Base-by-base conservation (phyloP, 2,329 filamentous ascomycete species). In the Zalaria sp. region DNA sequence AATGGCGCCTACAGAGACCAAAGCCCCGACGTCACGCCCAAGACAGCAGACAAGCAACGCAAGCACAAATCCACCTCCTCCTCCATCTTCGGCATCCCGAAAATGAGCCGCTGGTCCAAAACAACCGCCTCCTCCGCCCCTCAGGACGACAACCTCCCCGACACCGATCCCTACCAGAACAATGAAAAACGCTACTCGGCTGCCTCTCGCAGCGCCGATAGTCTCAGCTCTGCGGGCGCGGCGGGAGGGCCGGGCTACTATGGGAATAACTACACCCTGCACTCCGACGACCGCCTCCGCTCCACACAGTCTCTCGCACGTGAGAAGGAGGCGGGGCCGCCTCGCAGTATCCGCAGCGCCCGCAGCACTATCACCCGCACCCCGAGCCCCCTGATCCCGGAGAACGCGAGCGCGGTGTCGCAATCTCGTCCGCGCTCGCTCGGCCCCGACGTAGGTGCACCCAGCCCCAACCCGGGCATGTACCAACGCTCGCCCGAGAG, bases 91-190 rank as follows among this genome's bases (percentile, higher is more conserved):
- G 64, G 63, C 38, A 62, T 66, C 47, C 87, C 88, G 25, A 95
- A 93, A 66, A 88, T 94, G 47, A 96, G 91, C 4, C 77, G 91
- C 35, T 98, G 91, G 91, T 96, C 89, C 0, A 91, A 93, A 64
- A 96, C 89, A 2, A 98, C 91, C 0, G 76, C 88, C 3, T 94
- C 87, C 0, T 93, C 86, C 46, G 78, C 87, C 35, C 80, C 84
- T 36, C 81, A 82, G 51, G 82, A 88, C 58, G 77, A 55, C 29
- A n/a, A 32, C n/a, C n/a, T 32, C 29, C 58, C 81, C 34, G 77
- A 75, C 53, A 32, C 29, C n/a, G 29, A n/a, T 32, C n/a, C 29
- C 29, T 18, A 18, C 18, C 18, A 18, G 18, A 18, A 18, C 18
- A 32, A 32, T 7, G 84, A 77, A 52, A 70, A 68, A 36, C 69